These are phyloP conservation scores for Cutaneotrichosporon mucoides DNA, from an alignment of 1,284 basidiomycete genomes.

Conservation along the genomic window DNA sequence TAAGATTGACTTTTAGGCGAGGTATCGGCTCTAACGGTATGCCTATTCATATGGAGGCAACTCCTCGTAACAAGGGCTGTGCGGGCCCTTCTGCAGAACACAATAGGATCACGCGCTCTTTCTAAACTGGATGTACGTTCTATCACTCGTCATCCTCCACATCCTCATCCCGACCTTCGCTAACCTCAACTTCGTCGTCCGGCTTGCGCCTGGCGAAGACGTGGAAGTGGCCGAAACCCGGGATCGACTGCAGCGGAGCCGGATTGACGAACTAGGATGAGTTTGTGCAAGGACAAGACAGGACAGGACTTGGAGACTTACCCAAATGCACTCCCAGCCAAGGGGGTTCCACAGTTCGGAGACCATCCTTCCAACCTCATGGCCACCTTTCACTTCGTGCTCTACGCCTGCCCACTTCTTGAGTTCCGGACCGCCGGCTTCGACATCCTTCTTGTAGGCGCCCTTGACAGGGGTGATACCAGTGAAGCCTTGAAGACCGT, in stretches of 20 bases:
- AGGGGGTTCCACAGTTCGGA: conserved; percentile 35
- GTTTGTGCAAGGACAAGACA: no score
- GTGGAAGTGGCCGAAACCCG: conserved; percentile 47
- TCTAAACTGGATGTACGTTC: background rate
- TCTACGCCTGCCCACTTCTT: conserved; percentile 35
- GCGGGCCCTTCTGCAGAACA: no score
- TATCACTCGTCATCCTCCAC: background rate
- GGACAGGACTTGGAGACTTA: conserved; percentile 22
- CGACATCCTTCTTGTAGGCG: conserved; percentile 36
- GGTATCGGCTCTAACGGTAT: no score
- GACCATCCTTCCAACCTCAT: conserved; percentile 45
- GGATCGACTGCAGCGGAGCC: conserved; percentile 40
- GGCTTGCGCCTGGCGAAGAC: conserved; percentile 47
- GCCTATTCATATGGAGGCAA: no score
- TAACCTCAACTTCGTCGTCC: conserved; percentile 40
- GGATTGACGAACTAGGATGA: conserved; percentile 33
- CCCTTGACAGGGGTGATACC: conserved; percentile 30
- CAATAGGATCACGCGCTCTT: no score
- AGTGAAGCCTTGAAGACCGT: conserved; percentile 45
- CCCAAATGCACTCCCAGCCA: no score
- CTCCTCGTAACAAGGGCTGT: no score
- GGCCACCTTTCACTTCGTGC: conserved; percentile 32
- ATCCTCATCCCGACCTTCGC: conserved; percentile 5
- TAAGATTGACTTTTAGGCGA: no score
- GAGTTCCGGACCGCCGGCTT: conserved; percentile 27